Evolutionary conservation across 352 stramenopile genomes (phyloP).

Genomic region (Phytopythium delawarense): DNA sequence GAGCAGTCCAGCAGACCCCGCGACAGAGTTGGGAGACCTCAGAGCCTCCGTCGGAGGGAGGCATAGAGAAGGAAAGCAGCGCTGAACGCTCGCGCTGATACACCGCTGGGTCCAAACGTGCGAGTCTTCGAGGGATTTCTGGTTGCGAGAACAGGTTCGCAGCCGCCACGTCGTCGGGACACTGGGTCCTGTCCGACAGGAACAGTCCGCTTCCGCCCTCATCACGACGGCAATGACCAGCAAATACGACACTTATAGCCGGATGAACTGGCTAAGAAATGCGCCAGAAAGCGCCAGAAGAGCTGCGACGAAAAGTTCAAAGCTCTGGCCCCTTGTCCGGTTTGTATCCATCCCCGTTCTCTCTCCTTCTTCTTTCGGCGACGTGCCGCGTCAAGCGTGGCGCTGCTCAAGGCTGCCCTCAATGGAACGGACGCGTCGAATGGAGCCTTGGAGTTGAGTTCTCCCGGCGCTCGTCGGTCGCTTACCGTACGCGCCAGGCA

Average conservation of each 20-base stretch:
- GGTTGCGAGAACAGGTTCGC: background rate
- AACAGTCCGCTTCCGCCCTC: background rate
- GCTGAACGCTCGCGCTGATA: background rate
- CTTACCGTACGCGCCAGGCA: background rate
- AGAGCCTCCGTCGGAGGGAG: background rate
- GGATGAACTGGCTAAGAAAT: background rate
- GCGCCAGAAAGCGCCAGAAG: conserved; percentile 1
- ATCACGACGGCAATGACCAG: background rate
- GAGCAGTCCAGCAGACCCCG: no score
- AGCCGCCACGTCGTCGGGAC: background rate
- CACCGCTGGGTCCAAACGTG: background rate
- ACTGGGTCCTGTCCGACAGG: background rate
- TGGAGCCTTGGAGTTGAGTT: background rate
- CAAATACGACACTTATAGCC: background rate
- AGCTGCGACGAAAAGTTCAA: background rate
- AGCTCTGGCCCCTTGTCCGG: background rate
- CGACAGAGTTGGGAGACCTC: no score
- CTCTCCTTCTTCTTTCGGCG: background rate
- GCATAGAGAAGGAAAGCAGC: background rate
- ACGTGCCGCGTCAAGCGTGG: background rate
- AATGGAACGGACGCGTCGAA: background rate
- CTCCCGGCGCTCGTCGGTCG: background rate
- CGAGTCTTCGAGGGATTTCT: conserved; percentile 1
- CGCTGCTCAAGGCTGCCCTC: background rate
- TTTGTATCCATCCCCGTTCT: conserved; percentile 2